phyloP scores from a whole-genome alignment of 768 basidiomycete genomes.

The Mycena filopes region DNA sequence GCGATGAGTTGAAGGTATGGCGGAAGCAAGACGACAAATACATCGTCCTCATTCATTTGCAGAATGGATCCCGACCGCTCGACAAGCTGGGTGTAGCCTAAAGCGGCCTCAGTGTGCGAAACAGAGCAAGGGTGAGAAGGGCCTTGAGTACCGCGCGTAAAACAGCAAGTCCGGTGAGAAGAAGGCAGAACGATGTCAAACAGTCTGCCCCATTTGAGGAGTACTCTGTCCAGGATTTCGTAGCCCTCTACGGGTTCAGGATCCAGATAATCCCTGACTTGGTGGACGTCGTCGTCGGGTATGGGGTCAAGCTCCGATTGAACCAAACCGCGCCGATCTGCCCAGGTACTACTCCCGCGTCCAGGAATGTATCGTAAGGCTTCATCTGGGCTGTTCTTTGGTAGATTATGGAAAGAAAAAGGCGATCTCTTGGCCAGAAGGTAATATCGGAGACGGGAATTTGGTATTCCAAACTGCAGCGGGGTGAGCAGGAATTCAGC shows the following conservation, averaged over 20 bases:
- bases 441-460: constrained; percentile 85
- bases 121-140: constrained; percentile 4
- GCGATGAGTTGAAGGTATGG: constrained; percentile 38
- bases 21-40: constrained; percentile 41
- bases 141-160: constrained; percentile 81
- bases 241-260: constrained; percentile 27
- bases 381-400: constrained; percentile 27
- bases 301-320: neutral
- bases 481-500: constrained; percentile 78
- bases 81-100: constrained; percentile 81
- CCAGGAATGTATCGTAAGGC: constrained; percentile 68
- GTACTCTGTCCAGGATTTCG: constrained; percentile 67
- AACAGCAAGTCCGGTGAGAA: constrained; percentile 75
- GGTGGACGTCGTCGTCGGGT: constrained; percentile 1
- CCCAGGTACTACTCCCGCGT: constrained; percentile 39
- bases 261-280: constrained; percentile 28
- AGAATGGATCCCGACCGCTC: constrained; percentile 83
- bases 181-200: constrained; percentile 84
- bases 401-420: constrained; percentile 47
- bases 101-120: neutral
- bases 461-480: constrained; percentile 82
- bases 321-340: constrained; percentile 14
- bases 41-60: constrained; percentile 79
- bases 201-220: constrained; percentile 79
- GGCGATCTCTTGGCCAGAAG: constrained; percentile 70